Conservation (phyloP, 2,329 filamentous ascomycete genomes). For the Colletotrichum siamense region DNA sequence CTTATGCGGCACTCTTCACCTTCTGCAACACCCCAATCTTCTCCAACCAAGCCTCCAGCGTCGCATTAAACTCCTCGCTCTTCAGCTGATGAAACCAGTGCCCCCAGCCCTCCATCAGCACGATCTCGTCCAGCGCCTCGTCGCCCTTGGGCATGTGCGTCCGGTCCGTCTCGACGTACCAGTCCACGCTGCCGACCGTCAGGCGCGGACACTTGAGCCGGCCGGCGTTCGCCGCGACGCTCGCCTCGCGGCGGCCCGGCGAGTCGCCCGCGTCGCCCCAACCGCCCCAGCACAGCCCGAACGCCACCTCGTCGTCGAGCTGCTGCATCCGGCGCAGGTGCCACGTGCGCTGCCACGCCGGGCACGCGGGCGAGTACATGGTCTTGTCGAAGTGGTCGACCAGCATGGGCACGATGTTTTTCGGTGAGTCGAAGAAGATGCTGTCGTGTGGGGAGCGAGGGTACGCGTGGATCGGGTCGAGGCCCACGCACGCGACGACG, state of each 20-base stretch:
- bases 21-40: not conserved
- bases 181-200: not conserved
- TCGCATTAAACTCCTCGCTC: not conserved
- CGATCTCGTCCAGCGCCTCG: conserved; percentile 4
- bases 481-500: not conserved
- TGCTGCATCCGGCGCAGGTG: conserved; percentile 1
- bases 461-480: conserved; percentile 3
- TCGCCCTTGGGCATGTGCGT: conserved; percentile 1
- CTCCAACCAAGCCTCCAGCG: not conserved
- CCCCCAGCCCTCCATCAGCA: not conserved
- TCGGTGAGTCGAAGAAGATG: not conserved
- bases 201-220: conserved; percentile 1
- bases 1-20: not conserved
- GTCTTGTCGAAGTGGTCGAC: not conserved
- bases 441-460: not conserved
- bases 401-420: not conserved
- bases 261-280: conserved; percentile 2
- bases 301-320: conserved; percentile 1
- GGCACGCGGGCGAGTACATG: not conserved
- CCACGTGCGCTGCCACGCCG: conserved; percentile 11
- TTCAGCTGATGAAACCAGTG: conserved; percentile 18
- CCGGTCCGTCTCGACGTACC: conserved; percentile 2
- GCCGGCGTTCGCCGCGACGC: not conserved
- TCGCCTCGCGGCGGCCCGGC: not conserved
- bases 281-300: conserved; percentile 3